Base-by-base conservation (phyloP, 768 basidiomycete genomes). In the Leccinum olivaceopallidum region DNA sequence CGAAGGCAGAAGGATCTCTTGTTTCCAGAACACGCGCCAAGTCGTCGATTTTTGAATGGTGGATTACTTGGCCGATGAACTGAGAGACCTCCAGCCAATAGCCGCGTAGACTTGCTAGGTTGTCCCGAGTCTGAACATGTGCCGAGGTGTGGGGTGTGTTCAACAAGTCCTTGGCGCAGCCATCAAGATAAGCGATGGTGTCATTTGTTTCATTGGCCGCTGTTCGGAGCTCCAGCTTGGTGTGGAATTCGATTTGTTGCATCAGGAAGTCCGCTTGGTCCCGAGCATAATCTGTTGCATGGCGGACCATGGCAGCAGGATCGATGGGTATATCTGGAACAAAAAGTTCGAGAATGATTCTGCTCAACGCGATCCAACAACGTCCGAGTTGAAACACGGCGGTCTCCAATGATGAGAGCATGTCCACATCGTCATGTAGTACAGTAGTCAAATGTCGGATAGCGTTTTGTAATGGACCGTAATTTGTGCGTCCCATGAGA, bases 301-400 rank as follows among this genome's bases (percentile, higher is more conserved):
- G 82, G 55, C 77, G 80, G 57, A 85, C 80, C 36, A 87, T 81
- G 24, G 85, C 86, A 7, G 88, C 86, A 28, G 97, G 97, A 71
- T 99, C 97, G 53, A 98, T 75, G 3, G 95, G 94, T 2, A 84
- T 76, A 71, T 93, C 83, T 0, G 97, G 94, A 42, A 98, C 79
- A 68, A 89, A 88, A 20, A 95, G 81, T 4, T 87, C 79, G 24
- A 94, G 70, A 26, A 95, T 73, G 57, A 87, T 64, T 18, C 79
- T 79, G 50, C 83, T 81, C 53, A 91, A 69, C 1, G 80, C 81
- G 34, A 92, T 76, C 86, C 89, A 95, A 49, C 77, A 72, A 20
- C 69, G 70, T 12, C 82, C 85, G 8, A 83, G 55, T 58, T 69
- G 76, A 26, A 69, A 65, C 9, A 78, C 75, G 60, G 74, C 42